Evolutionary conservation across 805 yeast species (phyloP).

Genomic region (Kazachstania viticola): DNA sequence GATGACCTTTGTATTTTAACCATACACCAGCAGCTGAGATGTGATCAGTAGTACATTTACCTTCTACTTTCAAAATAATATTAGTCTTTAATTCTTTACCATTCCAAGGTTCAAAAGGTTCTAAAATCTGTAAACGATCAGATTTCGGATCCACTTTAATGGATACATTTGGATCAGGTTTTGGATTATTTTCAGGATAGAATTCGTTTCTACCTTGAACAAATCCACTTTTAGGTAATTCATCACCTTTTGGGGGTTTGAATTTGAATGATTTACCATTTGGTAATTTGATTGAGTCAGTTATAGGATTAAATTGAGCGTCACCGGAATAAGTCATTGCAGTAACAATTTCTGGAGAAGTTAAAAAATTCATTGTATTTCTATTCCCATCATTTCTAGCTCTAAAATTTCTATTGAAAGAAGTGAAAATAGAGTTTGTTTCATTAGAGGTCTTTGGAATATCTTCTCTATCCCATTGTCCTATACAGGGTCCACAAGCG

Average conservation of each 20-base stretch:
- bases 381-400: conserved; percentile 98
- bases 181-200: conserved; percentile 63
- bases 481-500: conserved; percentile 99
- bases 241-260: conserved; percentile 70
- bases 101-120: conserved; percentile 80
- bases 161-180: conserved; percentile 44
- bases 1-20: conserved; percentile 96
- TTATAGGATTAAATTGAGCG: conserved; percentile 81
- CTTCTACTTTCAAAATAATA: conserved; percentile 83
- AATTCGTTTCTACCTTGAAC: conserved; percentile 61
- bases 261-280: conserved; percentile 70
- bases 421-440: conserved; percentile 84
- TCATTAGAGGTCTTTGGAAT: conserved; percentile 52
- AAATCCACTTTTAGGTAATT: conserved; percentile 73
- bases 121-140: conserved; percentile 82
- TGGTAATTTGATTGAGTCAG: conserved; percentile 64
- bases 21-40: conserved; percentile 98
- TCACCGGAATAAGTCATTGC: conserved; percentile 94
- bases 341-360: conserved; percentile 97
- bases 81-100: conserved; percentile 72
- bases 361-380: conserved; percentile 91
- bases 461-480: conserved; percentile 96
- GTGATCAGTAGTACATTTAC: conserved; percentile 97
- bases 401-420: conserved; percentile 95
- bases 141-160: conserved; percentile 77